Evolutionary conservation across 2,329 filamentous ascomycete genomes (phyloP).

Genomic region (Aaosphaeria pasadenensis): DNA sequence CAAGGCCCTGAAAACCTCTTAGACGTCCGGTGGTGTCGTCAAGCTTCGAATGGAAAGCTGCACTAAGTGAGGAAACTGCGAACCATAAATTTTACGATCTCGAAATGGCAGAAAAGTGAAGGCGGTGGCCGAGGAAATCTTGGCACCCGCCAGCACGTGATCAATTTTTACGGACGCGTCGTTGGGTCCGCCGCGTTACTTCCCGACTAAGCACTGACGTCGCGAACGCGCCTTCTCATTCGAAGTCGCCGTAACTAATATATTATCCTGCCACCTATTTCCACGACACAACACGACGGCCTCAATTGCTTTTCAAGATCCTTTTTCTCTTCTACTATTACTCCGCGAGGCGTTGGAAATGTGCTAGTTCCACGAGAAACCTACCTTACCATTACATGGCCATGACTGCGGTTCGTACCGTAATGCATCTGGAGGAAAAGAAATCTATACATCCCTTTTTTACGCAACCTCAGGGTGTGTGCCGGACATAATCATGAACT

Average conservation of each 20-base stretch:
- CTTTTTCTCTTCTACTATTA: no score
- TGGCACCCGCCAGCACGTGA: background rate
- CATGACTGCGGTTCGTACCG: constrained; percentile 30
- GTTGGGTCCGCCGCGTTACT: no score
- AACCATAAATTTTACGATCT: constrained; percentile 3
- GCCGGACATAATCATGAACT: background rate
- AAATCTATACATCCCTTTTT: constrained; percentile 40
- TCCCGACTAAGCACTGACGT: background rate
- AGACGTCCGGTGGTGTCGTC: no score
- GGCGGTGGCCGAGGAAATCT: constrained; percentile 4
- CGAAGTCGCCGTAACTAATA: background rate
- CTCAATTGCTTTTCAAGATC: no score
- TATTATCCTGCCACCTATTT: background rate
- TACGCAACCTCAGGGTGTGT: constrained; percentile 25
- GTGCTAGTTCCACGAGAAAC: constrained; percentile 10
- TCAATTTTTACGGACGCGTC: no score
- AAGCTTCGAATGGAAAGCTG: no score
- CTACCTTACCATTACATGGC: constrained; percentile 28
- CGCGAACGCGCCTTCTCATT: background rate
- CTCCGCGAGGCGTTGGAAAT: no score
- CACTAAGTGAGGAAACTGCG: no score
- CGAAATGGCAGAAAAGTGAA: constrained; percentile 4
- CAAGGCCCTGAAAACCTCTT: background rate
- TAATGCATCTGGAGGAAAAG: constrained; percentile 36
- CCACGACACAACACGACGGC: no score